Base-by-base conservation (phyloP, 345 rosid genomes). In the Gossypium stocksii region DNA sequence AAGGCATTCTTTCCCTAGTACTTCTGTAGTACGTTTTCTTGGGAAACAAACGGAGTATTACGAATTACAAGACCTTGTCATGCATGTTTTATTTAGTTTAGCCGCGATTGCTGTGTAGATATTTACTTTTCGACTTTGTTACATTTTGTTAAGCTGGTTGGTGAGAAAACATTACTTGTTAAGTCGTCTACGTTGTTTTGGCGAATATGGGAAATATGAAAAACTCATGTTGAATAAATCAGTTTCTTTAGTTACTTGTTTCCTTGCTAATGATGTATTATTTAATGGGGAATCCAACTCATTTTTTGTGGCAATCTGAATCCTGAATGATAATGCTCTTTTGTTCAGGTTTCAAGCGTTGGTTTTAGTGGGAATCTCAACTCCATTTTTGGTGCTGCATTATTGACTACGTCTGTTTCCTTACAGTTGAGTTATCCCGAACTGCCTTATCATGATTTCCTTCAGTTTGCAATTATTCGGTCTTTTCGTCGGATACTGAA, bases 351-450 rank as follows among this genome's bases (percentile, higher is more conserved):
- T 16, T 75, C 89, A 1, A 69, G 77, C 78, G 80, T 81, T 81
- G 80, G 81, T 48, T 82, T 86, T 25, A 75, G 77, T 78, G 77
- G 74, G 20, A 83, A 77, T 65, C 61, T 85, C n/a, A 77, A 44
- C 75, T 76, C 87, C 76, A 70, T 83, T 76, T 81, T 81, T 45
- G 92, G 91, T 41, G 60, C 85, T 78, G 81, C 92, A 12, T 48
- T 87, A 75, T 49, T 85, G 45, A 72, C 86, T 9, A 52, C 63
- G 70, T 69, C 59, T 71, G 81, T 81, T 54, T 82, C 91, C 59
- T 77, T 85, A 63, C 92, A 83, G 97, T 93, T 89, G 85, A 83
- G 91, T 86, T 13, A 15, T 71, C 48, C 3, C 56, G 38, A 1
- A 15, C 56, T 44, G 60, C 1, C 10, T 43, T n/a, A 13, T 54